Conservation (phyloP, 2,329 filamentous ascomycete species). For the Lasiodiplodia sp. region DNA sequence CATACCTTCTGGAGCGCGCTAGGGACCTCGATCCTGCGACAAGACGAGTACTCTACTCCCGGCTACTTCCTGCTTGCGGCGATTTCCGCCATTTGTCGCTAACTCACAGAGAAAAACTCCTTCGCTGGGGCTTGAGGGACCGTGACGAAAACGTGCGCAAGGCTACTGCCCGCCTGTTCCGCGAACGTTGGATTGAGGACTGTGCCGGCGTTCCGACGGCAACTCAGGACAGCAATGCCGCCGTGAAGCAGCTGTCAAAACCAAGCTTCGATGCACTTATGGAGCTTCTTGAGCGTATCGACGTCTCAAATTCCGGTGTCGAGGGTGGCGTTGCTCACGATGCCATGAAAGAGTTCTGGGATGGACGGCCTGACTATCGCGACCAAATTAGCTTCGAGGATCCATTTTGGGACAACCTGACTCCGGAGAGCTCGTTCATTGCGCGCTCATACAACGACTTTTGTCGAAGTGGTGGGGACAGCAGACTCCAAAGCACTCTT, state of each 20-base stretch:
- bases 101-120: constrained; percentile 91
- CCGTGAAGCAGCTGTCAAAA: constrained; percentile 49
- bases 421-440: constrained; percentile 87
- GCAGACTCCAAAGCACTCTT: constrained; percentile 75
- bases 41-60: constrained; percentile 83
- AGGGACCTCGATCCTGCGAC: constrained; percentile 87
- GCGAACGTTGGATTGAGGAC: constrained; percentile 97
- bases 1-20: constrained; percentile 87
- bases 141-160: constrained; percentile 94
- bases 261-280: constrained; percentile 79
- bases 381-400: constrained; percentile 76
- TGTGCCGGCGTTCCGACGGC: constrained; percentile 75
- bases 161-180: constrained; percentile 87
- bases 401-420: constrained; percentile 79
- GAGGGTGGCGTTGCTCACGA: constrained; percentile 91
- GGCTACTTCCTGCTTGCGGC: constrained; percentile 83
- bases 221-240: constrained; percentile 58
- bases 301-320: constrained; percentile 87
- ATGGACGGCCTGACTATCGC: constrained; percentile 83
- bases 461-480: constrained; percentile 76
- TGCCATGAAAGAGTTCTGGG: constrained; percentile 97
- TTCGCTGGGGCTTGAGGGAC: constrained; percentile 93
- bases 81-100: constrained; percentile 95
- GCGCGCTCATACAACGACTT: constrained; percentile 94
- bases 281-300: constrained; percentile 91